phyloP scores from a whole-genome alignment of 805 yeast genomes.

The Schwanniomyces occidentalis region DNA sequence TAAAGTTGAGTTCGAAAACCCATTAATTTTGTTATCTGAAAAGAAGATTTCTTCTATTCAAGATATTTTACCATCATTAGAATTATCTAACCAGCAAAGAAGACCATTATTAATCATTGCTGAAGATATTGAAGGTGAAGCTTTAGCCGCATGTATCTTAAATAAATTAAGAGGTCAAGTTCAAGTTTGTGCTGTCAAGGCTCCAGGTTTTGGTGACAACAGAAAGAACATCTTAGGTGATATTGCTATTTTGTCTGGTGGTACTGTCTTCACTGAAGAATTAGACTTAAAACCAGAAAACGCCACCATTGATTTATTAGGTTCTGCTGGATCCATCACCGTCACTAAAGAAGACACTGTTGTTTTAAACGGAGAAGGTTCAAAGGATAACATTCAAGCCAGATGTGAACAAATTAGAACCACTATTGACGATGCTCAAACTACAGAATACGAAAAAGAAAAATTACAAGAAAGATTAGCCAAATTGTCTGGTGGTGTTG shows the following conservation, averaged over 20 bases:
- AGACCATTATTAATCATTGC: constrained; percentile 92
- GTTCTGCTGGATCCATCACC: constrained; percentile 88
- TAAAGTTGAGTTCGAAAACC: constrained; percentile 94
- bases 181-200: constrained; percentile 95
- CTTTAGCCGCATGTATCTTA: constrained; percentile 94
- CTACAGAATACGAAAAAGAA: constrained; percentile 91
- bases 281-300: constrained; percentile 93
- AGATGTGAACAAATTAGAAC: constrained; percentile 94
- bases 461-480: constrained; percentile 97
- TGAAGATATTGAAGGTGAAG: constrained; percentile 97
- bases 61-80: constrained; percentile 90
- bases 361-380: constrained; percentile 88
- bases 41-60: constrained; percentile 89
- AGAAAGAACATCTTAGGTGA: constrained; percentile 95
- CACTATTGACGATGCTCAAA: constrained; percentile 69
- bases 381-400: constrained; percentile 72
- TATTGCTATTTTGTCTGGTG: constrained; percentile 92
- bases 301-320: constrained; percentile 86
- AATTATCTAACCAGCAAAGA: constrained; percentile 87
- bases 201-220: constrained; percentile 99
- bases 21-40: constrained; percentile 80
- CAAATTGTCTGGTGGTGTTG: constrained; percentile 97
- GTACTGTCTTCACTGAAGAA: constrained; percentile 90
- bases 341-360: constrained; percentile 96
- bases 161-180: constrained; percentile 98